Conservation (phyloP, 179 eudicot genomes). For the Drosera spatulata region DNA sequence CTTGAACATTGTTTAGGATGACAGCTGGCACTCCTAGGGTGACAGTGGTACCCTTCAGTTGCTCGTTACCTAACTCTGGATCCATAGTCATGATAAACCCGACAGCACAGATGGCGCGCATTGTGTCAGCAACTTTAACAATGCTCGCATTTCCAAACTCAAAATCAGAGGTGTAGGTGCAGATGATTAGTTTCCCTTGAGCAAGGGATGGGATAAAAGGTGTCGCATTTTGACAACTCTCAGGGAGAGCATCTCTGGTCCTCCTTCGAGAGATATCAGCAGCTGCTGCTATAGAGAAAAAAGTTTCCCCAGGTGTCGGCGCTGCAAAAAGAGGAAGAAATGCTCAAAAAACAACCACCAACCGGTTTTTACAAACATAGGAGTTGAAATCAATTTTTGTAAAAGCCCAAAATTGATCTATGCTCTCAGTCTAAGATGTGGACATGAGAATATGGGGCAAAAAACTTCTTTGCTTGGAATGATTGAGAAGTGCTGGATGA, state of each 20-base stretch:
- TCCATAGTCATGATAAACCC: conserved; percentile 60
- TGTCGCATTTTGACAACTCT: conserved; percentile 46
- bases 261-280: conserved; percentile 42
- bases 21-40: conserved; percentile 45
- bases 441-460: too few relatives aligned
- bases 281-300: conserved; percentile 45
- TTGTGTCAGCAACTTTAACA: conserved; percentile 40
- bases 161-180: conserved; percentile 54
- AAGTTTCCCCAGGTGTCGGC: conserved; percentile 33
- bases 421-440: too few relatives aligned
- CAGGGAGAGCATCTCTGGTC: conserved; percentile 27
- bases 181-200: conserved; percentile 51
- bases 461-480: too few relatives aligned
- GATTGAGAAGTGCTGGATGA: too few relatives aligned
- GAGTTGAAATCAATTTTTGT: too few relatives aligned
- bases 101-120: conserved; percentile 37
- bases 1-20: conserved; percentile 40
- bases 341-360: too few relatives aligned
- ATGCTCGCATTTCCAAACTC: conserved; percentile 46
- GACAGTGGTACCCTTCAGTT: conserved; percentile 46
- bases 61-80: conserved; percentile 46
- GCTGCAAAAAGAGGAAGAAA: conserved; percentile 19
- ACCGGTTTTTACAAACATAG: too few relatives aligned
- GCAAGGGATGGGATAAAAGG: conserved; percentile 36
- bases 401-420: too few relatives aligned